phyloP scores from a whole-genome alignment of 768 basidiomycete genomes.

The Pleurotus giganteus region DNA sequence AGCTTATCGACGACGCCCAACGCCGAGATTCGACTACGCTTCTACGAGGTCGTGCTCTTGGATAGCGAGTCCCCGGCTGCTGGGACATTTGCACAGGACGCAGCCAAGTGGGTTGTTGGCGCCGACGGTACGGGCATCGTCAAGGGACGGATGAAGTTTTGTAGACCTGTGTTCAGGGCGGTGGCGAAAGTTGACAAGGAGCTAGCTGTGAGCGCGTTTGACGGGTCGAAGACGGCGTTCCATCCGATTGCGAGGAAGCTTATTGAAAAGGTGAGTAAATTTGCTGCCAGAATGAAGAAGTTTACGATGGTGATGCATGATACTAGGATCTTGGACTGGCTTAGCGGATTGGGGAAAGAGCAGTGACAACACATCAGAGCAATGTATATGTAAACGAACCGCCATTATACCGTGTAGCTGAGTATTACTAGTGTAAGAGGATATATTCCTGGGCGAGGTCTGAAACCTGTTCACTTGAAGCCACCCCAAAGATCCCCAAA shows the following conservation, averaged over 20 bases:
- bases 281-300: neutral
- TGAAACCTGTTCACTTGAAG: slow-evolving; percentile 56
- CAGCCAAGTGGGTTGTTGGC: slow-evolving; percentile 69
- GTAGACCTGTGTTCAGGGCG: slow-evolving; percentile 62
- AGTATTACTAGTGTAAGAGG: neutral
- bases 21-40: slow-evolving; percentile 75
- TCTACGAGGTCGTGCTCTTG: slow-evolving; percentile 68
- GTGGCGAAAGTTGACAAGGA: slow-evolving; percentile 49
- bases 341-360: neutral
- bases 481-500: slow-evolving; percentile 86
- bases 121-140: slow-evolving; percentile 57
- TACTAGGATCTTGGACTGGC: slow-evolving; percentile 15
- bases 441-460: too few species aligned
- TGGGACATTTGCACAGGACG: slow-evolving; percentile 46
- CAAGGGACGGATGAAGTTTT: slow-evolving; percentile 86
- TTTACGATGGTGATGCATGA: neutral
- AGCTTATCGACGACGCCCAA: slow-evolving; percentile 53
- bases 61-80: slow-evolving; percentile 49
- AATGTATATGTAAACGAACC: slow-evolving; percentile 7
- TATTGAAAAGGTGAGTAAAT: slow-evolving; percentile 64
- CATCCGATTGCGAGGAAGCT: slow-evolving; percentile 76
- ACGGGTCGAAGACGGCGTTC: slow-evolving; percentile 48
- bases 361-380: neutral
- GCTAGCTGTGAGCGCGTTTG: slow-evolving; percentile 53
- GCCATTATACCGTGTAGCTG: neutral